Conservation (phyloP, 306 rosid species). For the Ormosia emarginata region DNA sequence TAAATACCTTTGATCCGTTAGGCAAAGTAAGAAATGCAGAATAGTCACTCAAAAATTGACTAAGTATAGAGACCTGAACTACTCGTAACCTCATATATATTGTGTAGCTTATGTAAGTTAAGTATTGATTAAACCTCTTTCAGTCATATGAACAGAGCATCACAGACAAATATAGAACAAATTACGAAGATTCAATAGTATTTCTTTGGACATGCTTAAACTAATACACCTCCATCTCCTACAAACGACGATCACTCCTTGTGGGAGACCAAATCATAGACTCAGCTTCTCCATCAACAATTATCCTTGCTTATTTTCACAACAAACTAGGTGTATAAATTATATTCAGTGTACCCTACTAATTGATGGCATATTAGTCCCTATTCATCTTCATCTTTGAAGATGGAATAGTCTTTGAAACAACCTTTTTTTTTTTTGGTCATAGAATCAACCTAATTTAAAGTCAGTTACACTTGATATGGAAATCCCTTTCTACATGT, state of each 20-base stretch:
- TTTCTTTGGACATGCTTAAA: background rate
- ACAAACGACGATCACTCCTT: background rate
- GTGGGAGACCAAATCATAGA: background rate
- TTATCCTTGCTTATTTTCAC: no score
- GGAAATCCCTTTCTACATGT: no score
- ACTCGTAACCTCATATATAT: background rate
- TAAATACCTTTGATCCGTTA: constrained; percentile 37
- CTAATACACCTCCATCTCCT: background rate
- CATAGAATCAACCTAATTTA: no score
- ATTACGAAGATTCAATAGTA: background rate
- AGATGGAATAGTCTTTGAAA: no score
- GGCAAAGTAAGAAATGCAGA: constrained; percentile 16
- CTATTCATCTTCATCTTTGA: no score
- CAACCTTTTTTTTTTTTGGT: no score
- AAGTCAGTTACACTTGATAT: no score
- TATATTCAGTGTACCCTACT: no score
- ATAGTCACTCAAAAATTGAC: background rate
- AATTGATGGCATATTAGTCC: no score
- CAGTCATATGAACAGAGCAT: background rate
- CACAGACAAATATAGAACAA: background rate
- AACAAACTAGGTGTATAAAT: no score
- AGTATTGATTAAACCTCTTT: background rate
- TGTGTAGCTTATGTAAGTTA: background rate
- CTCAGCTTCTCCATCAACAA: background rate
- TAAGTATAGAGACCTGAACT: background rate